Conservation (phyloP, 352 stramenopile species). For the Phytophthora litchii region DNA sequence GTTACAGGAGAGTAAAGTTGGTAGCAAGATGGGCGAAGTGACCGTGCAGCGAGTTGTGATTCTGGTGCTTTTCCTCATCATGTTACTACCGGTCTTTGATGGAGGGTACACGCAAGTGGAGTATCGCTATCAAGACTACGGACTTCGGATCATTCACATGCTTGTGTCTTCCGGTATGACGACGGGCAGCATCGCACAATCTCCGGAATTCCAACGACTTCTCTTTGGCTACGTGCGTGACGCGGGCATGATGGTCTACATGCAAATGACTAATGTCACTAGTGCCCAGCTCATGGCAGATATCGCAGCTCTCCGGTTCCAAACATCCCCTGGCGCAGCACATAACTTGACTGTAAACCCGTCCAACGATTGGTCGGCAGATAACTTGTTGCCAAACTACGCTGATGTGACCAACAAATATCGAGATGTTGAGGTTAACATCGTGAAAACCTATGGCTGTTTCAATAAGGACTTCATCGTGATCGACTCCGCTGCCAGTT, state of each 20-base stretch:
- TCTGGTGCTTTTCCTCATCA: slow-evolving; percentile 89
- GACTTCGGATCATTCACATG: slow-evolving; percentile 77
- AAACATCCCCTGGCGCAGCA: slow-evolving; percentile 41
- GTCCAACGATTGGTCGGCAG: slow-evolving; percentile 56
- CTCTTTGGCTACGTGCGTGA: slow-evolving; percentile 77
- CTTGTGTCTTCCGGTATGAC: slow-evolving; percentile 60
- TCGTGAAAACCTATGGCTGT: slow-evolving; percentile 79
- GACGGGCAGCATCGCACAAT: slow-evolving; percentile 22
- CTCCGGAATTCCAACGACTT: slow-evolving; percentile 58
- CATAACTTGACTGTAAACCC: slow-evolving; percentile 70
- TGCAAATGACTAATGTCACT: slow-evolving; percentile 66
- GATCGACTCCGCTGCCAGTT: slow-evolving; percentile 51
- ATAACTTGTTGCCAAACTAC: slow-evolving; percentile 49
- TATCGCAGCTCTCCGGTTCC: slow-evolving; percentile 55
- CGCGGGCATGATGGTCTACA: slow-evolving; percentile 53
- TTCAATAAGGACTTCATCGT: slow-evolving; percentile 71
- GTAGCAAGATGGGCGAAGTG: slow-evolving; percentile 89
- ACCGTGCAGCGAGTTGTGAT: slow-evolving; percentile 88
- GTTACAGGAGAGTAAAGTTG: slow-evolving; percentile 89
- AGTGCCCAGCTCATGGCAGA: slow-evolving; percentile 36
- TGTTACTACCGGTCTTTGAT: slow-evolving; percentile 89
- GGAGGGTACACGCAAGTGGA: slow-evolving; percentile 76
- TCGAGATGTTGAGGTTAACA: slow-evolving; percentile 66
- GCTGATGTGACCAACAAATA: slow-evolving; percentile 44
- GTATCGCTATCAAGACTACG: slow-evolving; percentile 88